These are phyloP conservation scores for Bruguiera gymnorhiza DNA, from an alignment of 345 rosid genomes.

Conservation along the genomic window DNA sequence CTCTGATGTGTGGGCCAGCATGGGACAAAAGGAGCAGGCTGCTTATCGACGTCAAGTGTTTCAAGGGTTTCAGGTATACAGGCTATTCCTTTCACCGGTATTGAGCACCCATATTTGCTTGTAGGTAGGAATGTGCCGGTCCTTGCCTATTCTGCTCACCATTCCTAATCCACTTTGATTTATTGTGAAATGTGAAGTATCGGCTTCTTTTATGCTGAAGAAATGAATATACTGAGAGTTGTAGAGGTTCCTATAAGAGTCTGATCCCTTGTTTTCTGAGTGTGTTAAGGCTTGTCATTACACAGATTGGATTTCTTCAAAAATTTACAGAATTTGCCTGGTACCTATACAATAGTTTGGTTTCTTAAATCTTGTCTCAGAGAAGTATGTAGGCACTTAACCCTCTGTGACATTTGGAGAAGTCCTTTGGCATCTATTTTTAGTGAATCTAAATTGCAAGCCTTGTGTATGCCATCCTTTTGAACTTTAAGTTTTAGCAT, in stretches of 20 bases:
- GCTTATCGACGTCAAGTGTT: constrained; percentile 70
- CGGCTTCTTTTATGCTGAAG: not conserved
- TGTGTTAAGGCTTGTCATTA: too few species aligned
- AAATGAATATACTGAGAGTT: not conserved
- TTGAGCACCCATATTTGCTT: not conserved
- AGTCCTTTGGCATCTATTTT: too few species aligned
- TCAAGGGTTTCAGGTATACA: constrained; percentile 83
- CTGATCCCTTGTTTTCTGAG: too few species aligned
- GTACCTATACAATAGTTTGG: too few species aligned
- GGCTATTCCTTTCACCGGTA: not conserved
- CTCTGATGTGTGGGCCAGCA: constrained; percentile 98
- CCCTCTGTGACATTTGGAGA: too few species aligned
- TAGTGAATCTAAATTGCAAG: too few species aligned
- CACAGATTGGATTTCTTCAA: too few species aligned
- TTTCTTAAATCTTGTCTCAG: too few species aligned
- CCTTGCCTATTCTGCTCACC: not conserved
- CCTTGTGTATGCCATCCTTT: too few species aligned
- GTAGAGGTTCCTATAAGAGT: not conserved
- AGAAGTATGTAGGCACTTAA: too few species aligned
- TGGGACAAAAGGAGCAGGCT: constrained; percentile 98
- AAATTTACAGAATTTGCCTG: too few species aligned
- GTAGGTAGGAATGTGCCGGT: not conserved
- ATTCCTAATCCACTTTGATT: not conserved
- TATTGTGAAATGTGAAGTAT: not conserved
- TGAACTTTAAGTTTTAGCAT: too few species aligned